These are phyloP conservation scores for Leptographium procerum DNA, from an alignment of 2,329 filamentous ascomycete genomes.

Conservation along the genomic window DNA sequence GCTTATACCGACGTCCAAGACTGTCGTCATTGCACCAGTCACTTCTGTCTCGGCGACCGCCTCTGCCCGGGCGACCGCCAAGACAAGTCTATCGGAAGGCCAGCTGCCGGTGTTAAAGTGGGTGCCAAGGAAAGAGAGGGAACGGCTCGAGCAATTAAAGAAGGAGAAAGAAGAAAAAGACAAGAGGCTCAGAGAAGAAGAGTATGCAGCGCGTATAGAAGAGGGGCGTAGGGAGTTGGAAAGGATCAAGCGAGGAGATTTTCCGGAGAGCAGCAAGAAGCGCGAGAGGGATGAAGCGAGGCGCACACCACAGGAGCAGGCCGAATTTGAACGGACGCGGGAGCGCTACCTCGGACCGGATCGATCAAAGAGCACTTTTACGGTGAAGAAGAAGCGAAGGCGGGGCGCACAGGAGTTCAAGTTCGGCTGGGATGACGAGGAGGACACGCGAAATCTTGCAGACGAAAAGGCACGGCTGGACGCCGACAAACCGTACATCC, in stretches of 20 bases:
- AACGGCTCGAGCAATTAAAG: conserved; percentile 69
- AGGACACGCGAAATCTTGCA: conserved; percentile 60
- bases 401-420: conserved; percentile 96
- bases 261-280: conserved; percentile 11
- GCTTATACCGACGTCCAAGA: neutral
- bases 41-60: neutral
- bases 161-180: conserved; percentile 43
- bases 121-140: conserved; percentile 70
- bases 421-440: conserved; percentile 92
- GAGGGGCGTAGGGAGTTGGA: conserved; percentile 14
- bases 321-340: conserved; percentile 63
- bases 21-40: neutral
- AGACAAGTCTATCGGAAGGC: neutral
- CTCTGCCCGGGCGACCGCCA: neutral
- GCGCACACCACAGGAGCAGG: conserved; percentile 39
- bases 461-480: conserved; percentile 52
- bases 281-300: conserved; percentile 12
- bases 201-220: conserved; percentile 14
- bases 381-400: conserved; percentile 89
- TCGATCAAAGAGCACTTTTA: conserved; percentile 72
- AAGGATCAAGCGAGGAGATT: conserved; percentile 11
- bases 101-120: conserved; percentile 31
- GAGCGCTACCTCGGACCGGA: conserved; percentile 88
- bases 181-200: conserved; percentile 11
- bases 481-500: conserved; percentile 38